A percentile compares a stretch with the other conserved stretches of the same genome.
These are phyloP conservation scores for Poa pratensis DNA, from an alignment of 176 grass and related monocot species.

Conservation along the genomic window DNA sequence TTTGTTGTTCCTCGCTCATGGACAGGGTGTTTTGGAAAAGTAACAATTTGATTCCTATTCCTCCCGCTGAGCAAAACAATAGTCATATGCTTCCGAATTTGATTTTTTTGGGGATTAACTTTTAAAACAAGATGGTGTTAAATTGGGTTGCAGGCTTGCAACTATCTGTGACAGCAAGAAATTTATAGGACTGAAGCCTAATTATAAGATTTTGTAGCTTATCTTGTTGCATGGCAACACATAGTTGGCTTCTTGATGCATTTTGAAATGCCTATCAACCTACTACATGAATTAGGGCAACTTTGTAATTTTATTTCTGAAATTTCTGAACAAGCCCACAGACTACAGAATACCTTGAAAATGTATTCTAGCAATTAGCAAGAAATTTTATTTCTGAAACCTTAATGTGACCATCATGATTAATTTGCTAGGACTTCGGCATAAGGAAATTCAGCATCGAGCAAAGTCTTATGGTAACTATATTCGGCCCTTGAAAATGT, in stretches of 20 bases:
- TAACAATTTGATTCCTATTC: constrained; percentile 19
- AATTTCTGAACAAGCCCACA: not conserved
- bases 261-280: not conserved
- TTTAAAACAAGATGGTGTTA: not conserved
- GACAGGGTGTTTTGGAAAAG: not conserved
- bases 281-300: not conserved
- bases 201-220: not conserved
- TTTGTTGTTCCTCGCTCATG: not conserved
- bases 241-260: not conserved
- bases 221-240: constrained; percentile 13
- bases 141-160: not conserved
- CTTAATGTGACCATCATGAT: not conserved
- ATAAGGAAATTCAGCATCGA: not conserved
- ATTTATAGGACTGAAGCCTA: not conserved
- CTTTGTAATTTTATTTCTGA: not conserved
- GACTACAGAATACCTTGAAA: no score
- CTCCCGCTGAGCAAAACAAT: not conserved
- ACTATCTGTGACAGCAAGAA: not conserved
- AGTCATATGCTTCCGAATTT: not conserved
- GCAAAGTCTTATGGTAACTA: not conserved
- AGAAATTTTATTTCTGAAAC: no score
- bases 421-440: not conserved
- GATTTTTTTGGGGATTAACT: not conserved
- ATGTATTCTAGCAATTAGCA: no score
- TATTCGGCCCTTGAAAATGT: not conserved